phyloP scores from a whole-genome alignment of 306 rosid genomes.

The Prunus kanzakura region DNA sequence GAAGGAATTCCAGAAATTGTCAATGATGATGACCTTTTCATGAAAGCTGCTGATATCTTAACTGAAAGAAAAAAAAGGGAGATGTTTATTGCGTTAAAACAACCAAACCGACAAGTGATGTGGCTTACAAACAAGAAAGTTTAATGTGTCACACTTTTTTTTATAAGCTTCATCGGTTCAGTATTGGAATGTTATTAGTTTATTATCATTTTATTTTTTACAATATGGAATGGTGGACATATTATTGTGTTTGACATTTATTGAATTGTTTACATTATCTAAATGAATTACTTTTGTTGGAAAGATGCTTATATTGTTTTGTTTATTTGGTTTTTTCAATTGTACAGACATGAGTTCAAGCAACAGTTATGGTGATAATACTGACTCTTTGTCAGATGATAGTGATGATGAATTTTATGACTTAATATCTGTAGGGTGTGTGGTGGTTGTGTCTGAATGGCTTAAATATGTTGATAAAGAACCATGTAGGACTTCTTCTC shows the following conservation, averaged over 20 bases:
- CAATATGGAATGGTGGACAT: not conserved
- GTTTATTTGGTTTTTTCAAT: no score
- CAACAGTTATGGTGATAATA: not conserved
- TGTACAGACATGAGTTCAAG: not conserved
- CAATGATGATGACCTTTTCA: not conserved
- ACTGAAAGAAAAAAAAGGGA: not conserved
- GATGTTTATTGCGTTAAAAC: not conserved
- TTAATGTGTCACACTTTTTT: not conserved
- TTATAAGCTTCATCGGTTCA: no score
- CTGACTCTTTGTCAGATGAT: not conserved
- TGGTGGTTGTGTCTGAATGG: not conserved
- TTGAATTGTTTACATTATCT: no score
- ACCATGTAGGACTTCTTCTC: not conserved
- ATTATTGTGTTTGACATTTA: no score
- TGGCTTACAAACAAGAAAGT: not conserved
- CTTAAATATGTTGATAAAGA: not conserved
- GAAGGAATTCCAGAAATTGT: not conserved
- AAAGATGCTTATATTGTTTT: no score
- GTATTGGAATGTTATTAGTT: not conserved
- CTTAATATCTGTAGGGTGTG: not conserved
- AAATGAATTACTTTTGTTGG: no score
- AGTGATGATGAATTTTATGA: not conserved
- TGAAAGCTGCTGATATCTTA: not conserved
- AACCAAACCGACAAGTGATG: not conserved
- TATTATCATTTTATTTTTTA: not conserved